Conservation (phyloP, 352 stramenopile genomes). For the Peronosclerospora sorghi region DNA sequence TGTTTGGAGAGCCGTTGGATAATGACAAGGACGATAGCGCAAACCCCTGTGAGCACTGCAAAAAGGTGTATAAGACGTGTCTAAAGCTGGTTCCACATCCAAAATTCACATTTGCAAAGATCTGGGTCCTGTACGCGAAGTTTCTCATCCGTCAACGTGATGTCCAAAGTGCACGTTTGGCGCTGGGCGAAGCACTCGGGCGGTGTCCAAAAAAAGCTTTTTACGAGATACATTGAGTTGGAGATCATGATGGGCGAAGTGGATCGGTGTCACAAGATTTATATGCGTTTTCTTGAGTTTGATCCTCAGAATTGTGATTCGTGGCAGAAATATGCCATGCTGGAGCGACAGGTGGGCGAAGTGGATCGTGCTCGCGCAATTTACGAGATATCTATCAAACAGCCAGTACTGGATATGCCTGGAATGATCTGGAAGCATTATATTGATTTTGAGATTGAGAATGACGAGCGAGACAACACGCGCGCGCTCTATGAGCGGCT, state of each 20-base stretch:
- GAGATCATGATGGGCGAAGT: constrained; percentile 97
- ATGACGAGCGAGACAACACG: constrained; percentile 74
- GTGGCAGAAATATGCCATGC: constrained; percentile 92
- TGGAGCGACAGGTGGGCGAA: constrained; percentile 95
- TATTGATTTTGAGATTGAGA: constrained; percentile 98
- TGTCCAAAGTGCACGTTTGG: too few species aligned
- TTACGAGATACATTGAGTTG: constrained; percentile 89
- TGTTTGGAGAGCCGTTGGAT: too few species aligned
- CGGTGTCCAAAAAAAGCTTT: constrained; percentile 91
- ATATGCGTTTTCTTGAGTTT: constrained; percentile 80
- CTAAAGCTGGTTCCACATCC: too few species aligned
- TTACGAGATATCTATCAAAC: constrained; percentile 93
- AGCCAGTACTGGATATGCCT: constrained; percentile 95
- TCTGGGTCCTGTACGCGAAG: too few species aligned
- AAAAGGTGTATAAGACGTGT: too few species aligned
- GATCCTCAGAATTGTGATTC: constrained; percentile 86
- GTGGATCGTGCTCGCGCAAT: constrained; percentile 89
- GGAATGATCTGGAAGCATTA: constrained; percentile 99
- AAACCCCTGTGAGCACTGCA: too few species aligned
- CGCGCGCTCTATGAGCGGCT: constrained; percentile 92
- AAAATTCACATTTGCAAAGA: too few species aligned
- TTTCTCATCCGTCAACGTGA: too few species aligned
- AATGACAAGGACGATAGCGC: too few species aligned
- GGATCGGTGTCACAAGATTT: constrained; percentile 89
- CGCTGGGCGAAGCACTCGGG: too few species aligned